Conservation (phyloP, 1,284 basidiomycete genomes). For the Boletellus dicymbophilus region DNA sequence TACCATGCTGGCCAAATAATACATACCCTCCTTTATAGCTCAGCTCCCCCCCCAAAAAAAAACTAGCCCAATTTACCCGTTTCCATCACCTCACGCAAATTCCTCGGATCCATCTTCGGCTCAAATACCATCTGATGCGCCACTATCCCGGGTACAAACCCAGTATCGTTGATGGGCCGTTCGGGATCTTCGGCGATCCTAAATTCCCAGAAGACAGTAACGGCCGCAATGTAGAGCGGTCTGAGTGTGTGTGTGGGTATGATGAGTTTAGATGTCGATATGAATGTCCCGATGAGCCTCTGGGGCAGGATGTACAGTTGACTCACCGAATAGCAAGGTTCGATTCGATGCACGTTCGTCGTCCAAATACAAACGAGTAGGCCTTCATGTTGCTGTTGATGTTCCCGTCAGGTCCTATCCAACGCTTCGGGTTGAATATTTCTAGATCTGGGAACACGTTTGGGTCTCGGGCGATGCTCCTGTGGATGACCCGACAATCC, state of each 20-base stretch:
- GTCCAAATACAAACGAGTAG: slow-evolving; percentile 62
- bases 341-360: slow-evolving; percentile 61
- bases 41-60: too few relatives aligned
- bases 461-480: slow-evolving; percentile 59
- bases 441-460: slow-evolving; percentile 60
- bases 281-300: too few relatives aligned
- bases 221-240: slow-evolving; percentile 60
- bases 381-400: slow-evolving; percentile 50
- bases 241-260: too few relatives aligned
- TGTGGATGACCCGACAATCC: neutral
- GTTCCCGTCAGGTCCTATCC: slow-evolving; percentile 51
- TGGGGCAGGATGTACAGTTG: too few relatives aligned
- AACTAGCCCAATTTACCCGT: neutral
- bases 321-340: slow-evolving; percentile 47
- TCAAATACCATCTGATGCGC: slow-evolving; percentile 52
- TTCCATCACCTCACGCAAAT: slow-evolving; percentile 12
- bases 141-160: slow-evolving; percentile 58
- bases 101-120: slow-evolving; percentile 32
- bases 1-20: too few relatives aligned
- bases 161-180: slow-evolving; percentile 55
- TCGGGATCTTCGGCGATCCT: slow-evolving; percentile 45
- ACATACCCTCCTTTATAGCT: too few relatives aligned
- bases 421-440: slow-evolving; percentile 56
- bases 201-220: slow-evolving; percentile 64
- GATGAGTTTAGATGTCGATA: too few relatives aligned